Percentiles rank a stretch among this genome's conserved stretches.
Conservation (phyloP, 2,329 filamentous ascomycete species). For the Penicillium sp. region DNA sequence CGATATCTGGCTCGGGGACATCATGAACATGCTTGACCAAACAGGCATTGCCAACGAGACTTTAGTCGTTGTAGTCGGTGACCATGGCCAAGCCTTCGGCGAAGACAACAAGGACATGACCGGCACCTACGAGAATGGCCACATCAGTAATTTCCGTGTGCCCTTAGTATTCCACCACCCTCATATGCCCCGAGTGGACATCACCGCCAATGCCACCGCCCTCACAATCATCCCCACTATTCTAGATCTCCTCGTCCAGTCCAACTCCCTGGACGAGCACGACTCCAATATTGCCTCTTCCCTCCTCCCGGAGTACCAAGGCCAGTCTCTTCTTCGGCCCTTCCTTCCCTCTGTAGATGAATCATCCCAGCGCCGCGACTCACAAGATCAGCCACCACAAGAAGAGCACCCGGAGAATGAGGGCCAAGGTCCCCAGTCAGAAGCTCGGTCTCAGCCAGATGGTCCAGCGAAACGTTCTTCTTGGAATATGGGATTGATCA, state of each 20-base stretch:
- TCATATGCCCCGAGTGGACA: constrained; percentile 43
- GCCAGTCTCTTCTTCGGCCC: constrained; percentile 48
- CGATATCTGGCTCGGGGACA: constrained; percentile 46
- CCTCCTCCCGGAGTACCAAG: constrained; percentile 48
- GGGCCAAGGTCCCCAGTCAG: background rate
- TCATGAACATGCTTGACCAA: constrained; percentile 46
- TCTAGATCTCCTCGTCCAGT: constrained; percentile 46
- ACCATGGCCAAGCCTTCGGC: constrained; percentile 48
- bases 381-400: background rate
- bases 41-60: constrained; percentile 47
- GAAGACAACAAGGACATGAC: constrained; percentile 42
- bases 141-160: constrained; percentile 48
- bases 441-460: background rate
- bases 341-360: constrained; percentile 26
- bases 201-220: constrained; percentile 44
- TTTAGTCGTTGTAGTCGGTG: constrained; percentile 49
- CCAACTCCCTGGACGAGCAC: constrained; percentile 38
- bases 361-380: constrained; percentile 15
- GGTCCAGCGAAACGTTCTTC: constrained; percentile 20
- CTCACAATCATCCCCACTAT: constrained; percentile 49
- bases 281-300: constrained; percentile 39
- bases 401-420: background rate
- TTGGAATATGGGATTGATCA: constrained; percentile 38
- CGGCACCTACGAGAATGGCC: constrained; percentile 47
- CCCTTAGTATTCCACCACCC: constrained; percentile 49